Percentiles rank a stretch among this genome's conserved stretches.
phyloP scores from a whole-genome alignment of 352 stramenopile genomes.

The Phytophthora cryptogea region DNA sequence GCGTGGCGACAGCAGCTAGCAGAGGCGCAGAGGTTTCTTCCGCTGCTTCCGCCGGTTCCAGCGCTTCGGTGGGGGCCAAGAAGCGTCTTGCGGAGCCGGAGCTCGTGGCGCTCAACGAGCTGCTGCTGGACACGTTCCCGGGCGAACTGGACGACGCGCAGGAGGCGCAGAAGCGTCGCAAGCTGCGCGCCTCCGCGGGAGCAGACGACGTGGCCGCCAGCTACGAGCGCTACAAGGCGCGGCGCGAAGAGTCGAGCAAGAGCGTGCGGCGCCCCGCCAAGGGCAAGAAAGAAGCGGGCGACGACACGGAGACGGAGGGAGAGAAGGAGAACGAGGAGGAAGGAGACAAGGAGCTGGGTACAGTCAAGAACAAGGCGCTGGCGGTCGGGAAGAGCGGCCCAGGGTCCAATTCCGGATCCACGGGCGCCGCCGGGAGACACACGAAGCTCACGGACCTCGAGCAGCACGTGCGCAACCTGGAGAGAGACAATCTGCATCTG shows the following conservation, averaged over 20 bases:
- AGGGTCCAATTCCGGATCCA: constrained; percentile 1
- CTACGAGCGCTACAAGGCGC: constrained; percentile 1
- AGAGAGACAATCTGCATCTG: constrained; percentile 77
- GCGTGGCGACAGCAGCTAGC: neutral
- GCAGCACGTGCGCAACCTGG: constrained; percentile 64
- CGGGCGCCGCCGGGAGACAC: constrained; percentile 28
- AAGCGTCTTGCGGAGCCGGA: constrained; percentile 51
- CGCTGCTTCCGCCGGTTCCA: no score
- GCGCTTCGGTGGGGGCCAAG: constrained; percentile 11
- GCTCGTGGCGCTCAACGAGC: constrained; percentile 66
- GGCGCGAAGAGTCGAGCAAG: no score
- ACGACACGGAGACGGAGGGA: constrained; percentile 18
- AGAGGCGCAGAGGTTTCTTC: neutral
- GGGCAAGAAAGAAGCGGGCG: no score
- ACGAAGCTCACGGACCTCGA: constrained; percentile 80
- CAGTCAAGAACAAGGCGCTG: constrained; percentile 7
- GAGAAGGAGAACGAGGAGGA: constrained; percentile 14
- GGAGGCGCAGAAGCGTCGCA: constrained; percentile 19
- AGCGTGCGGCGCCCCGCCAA: no score
- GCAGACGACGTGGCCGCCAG: neutral
- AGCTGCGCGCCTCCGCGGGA: constrained; percentile 1
- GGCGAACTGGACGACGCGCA: constrained; percentile 60
- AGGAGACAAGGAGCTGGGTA: constrained; percentile 1
- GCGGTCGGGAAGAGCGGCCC: neutral
- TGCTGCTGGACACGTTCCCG: constrained; percentile 64